These are phyloP conservation scores for Mortierella sp. DNA, from an alignment of 371 early-diverging fungal genomes.

Conservation along the genomic window DNA sequence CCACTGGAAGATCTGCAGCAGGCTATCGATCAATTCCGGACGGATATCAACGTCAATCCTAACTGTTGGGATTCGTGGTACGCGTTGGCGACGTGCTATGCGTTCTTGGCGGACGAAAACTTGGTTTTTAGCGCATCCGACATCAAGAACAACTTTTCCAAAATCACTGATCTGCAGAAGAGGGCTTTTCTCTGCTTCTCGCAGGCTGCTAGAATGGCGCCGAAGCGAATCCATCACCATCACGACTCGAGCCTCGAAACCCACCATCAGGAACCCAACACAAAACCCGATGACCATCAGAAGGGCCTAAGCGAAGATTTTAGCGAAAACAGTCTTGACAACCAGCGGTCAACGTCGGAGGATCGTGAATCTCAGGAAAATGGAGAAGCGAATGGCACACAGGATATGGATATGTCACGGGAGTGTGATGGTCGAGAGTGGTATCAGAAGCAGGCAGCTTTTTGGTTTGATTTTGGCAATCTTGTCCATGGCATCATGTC, in stretches of 20 bases:
- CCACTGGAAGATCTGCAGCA: slow-evolving; percentile 70
- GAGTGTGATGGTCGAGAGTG: slow-evolving; percentile 32
- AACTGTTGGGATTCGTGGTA: slow-evolving; percentile 72
- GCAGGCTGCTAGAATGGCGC: slow-evolving; percentile 37
- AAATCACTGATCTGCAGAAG: slow-evolving; percentile 71
- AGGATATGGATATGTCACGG: not conserved
- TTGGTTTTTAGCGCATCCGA: slow-evolving; percentile 75
- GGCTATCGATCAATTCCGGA: slow-evolving; percentile 67
- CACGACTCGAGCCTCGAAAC: not conserved
- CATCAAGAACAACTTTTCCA: slow-evolving; percentile 59
- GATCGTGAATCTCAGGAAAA: slow-evolving; percentile 11
- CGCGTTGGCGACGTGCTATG: slow-evolving; percentile 68
- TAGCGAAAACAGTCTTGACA: no score
- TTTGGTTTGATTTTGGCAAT: slow-evolving; percentile 73
- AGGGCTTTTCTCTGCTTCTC: slow-evolving; percentile 55
- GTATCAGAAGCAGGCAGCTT: slow-evolving; percentile 39
- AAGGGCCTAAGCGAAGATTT: no score
- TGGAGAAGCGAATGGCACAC: not conserved
- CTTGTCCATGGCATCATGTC: slow-evolving; percentile 73
- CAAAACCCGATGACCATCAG: no score
- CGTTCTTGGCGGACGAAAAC: slow-evolving; percentile 71
- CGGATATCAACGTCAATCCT: slow-evolving; percentile 70
- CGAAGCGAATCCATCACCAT: slow-evolving; percentile 13
- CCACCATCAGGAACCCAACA: no score
- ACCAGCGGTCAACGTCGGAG: no score